Conservation (phyloP, 306 rosid species). For the Morella rubra region DNA sequence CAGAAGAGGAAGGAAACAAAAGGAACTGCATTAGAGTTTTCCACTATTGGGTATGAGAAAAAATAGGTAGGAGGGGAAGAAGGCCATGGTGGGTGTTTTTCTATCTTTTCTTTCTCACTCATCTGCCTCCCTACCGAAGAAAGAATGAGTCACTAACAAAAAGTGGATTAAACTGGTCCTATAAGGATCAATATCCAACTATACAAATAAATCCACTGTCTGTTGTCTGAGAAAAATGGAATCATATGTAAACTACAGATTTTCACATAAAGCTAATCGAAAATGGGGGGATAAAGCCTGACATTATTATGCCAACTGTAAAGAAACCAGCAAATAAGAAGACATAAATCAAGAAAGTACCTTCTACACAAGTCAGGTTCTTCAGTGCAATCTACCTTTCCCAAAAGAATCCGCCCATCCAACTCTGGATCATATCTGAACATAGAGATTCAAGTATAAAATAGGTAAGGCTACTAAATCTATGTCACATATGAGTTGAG, state of each 20-base stretch:
- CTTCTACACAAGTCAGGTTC: conserved; percentile 82
- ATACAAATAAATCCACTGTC: background rate
- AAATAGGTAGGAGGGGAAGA: background rate
- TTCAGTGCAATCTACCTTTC: conserved; percentile 81
- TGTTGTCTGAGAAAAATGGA: background rate
- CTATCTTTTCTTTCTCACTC: background rate
- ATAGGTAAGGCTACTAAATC: conserved; percentile 5
- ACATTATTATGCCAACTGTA: background rate
- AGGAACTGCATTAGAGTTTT: background rate
- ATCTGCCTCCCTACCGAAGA: no score
- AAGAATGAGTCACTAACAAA: no score
- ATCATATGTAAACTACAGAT: background rate
- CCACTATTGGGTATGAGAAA: background rate
- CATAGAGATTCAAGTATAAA: conserved; percentile 22
- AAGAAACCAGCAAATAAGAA: conserved; percentile 23
- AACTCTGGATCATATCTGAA: conserved; percentile 88
- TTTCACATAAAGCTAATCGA: background rate
- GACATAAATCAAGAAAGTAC: conserved; percentile 35
- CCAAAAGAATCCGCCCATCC: conserved; percentile 86
- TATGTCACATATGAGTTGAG: conserved; percentile 10
- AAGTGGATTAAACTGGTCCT: no score
- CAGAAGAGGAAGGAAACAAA: background rate
- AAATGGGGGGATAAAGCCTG: background rate
- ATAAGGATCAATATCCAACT: no score
- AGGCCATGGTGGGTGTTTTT: background rate